A percentile compares a stretch with the other conserved stretches of the same genome.
These are phyloP conservation scores for Dothidotthia symphoricarpi DNA, from an alignment of 2,329 filamentous ascomycete species.

Conservation along the genomic window DNA sequence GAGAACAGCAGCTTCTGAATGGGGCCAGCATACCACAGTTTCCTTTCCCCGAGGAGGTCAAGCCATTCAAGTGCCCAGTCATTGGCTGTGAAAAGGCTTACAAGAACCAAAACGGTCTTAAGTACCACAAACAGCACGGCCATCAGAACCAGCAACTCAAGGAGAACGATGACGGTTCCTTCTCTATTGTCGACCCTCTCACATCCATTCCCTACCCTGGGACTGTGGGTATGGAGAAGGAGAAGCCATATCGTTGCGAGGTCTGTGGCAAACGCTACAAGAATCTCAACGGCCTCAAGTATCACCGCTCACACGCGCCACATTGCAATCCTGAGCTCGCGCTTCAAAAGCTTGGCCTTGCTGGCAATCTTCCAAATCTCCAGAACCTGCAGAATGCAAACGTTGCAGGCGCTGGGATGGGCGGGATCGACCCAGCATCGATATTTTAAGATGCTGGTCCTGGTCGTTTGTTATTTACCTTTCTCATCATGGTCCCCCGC, in stretches of 20 bases:
- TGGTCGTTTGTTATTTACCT: constrained; percentile 1
- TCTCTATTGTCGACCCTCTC: constrained; percentile 96
- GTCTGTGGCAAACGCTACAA: constrained; percentile 98
- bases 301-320: constrained; percentile 71
- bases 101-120: constrained; percentile 98
- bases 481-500: constrained; percentile 4
- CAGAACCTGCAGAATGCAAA: constrained; percentile 47
- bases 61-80: constrained; percentile 95
- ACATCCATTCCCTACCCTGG: constrained; percentile 93
- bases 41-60: constrained; percentile 74
- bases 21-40: constrained; percentile 44
- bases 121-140: constrained; percentile 85
- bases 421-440: constrained; percentile 54
- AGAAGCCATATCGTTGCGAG: constrained; percentile 97
- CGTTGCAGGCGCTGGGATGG: constrained; percentile 54
- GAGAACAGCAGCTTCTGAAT: constrained; percentile 63
- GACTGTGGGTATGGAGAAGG: constrained; percentile 98
- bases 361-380: constrained; percentile 42
- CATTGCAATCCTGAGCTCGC: constrained; percentile 84
- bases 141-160: constrained; percentile 96
- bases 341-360: constrained; percentile 45
- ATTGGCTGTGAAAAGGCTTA: constrained; percentile 99
- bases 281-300: constrained; percentile 98
- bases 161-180: constrained; percentile 94
- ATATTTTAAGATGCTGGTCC: constrained; percentile 39